Evolutionary conservation across 176 grass and related monocot species (phyloP), one percentile per base, ranked within the genome.

Genomic region (Aechmea fasciata): DNA sequence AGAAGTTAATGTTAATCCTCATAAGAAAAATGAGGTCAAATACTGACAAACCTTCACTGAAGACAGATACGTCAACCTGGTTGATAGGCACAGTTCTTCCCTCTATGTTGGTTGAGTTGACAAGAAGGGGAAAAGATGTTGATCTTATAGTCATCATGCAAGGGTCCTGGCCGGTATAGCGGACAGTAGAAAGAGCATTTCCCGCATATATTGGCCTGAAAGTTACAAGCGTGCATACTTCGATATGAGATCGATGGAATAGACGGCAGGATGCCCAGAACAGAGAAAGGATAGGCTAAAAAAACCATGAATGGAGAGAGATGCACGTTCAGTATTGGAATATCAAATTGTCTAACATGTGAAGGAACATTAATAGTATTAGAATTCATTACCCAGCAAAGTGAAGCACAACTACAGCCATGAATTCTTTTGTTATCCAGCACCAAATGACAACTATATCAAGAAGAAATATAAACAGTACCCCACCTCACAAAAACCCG

Each of bases 181-280:
- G 74, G 20, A 97, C 84, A 19, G 89, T 97, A 54, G 82, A 92
- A 73, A 97, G 82, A 70, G 89, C 94, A 97, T 97, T 97, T 69
- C 94, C 94, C 71, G 94, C 94, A 87, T 92, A 97, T 81, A 97
- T 90, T 71, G 93, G 86, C 86, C 93, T 97, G 64, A 68, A 79
- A 70, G 63, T 57, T 6, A 51, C 23, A 66, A 13, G 22, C 48
- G 62, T 48, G 10, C 23, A 70, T 62, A 1, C 12, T 72, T 59
- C 9, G 13, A n/a, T 13, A 57, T 23, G 11, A 71, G 11, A 55
- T n/a, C 28, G 2, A 57, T 22, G 55, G 10, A 61, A 61, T 9
- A 9, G 55, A 61, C 15, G 20, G 55, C 55, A 22, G 52, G 52
- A 13, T 8, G 8, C 52, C 8, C 4, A 17, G 52, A 57, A 57